These are phyloP conservation scores for Pseudophaeomoniella oleicola DNA, from an alignment of 2,329 filamentous ascomycete species.

Conservation along the genomic window DNA sequence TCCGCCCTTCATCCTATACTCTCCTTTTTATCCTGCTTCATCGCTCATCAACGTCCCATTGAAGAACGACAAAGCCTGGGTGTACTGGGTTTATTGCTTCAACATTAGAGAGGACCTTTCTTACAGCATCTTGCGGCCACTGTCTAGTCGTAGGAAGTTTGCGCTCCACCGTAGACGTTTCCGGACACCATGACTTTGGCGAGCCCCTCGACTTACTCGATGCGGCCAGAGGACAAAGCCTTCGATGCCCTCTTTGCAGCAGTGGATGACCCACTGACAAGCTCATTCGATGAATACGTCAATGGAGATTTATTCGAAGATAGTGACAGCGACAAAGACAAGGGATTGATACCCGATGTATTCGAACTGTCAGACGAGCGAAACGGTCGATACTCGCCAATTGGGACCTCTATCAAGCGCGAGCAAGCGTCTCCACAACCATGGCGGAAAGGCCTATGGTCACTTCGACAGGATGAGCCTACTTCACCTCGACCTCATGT, in stretches of 20 bases:
- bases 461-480: constrained; percentile 34
- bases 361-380: constrained; percentile 37
- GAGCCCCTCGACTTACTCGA: constrained; percentile 15
- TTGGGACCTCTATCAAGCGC: constrained; percentile 29
- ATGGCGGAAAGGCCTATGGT: constrained; percentile 39
- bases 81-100: background rate
- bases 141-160: background rate
- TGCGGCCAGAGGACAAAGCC: constrained; percentile 36
- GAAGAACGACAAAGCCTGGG: background rate
- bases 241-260: constrained; percentile 33
- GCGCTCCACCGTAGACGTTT: constrained; percentile 1
- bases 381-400: constrained; percentile 31
- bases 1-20: background rate
- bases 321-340: constrained; percentile 32
- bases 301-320: constrained; percentile 39
- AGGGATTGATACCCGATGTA: constrained; percentile 32
- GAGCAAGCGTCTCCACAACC: constrained; percentile 29
- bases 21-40: background rate
- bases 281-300: constrained; percentile 50
- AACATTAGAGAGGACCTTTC: background rate
- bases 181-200: constrained; percentile 13
- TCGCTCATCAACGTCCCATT: background rate
- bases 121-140: background rate
- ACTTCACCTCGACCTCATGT: constrained; percentile 19
- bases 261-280: constrained; percentile 40